A percentile compares a stretch with the other conserved stretches of the same genome.
Conservation (phyloP, 352 stramenopile genomes). For the Pythium pectinolyticum region DNA sequence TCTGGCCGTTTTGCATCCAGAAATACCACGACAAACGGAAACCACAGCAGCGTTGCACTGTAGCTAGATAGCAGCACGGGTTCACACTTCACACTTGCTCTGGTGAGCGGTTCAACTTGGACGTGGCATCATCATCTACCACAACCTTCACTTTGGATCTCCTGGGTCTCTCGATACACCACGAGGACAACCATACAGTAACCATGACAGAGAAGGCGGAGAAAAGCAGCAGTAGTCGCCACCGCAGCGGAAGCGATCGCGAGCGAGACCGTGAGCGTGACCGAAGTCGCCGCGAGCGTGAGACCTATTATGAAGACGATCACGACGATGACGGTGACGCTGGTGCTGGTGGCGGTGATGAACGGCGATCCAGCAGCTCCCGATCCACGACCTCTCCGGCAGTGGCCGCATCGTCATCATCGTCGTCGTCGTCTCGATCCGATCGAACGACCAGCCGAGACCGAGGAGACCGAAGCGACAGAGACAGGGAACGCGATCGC, state of each 20-base stretch:
- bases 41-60: no score
- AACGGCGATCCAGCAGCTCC: constrained; percentile 1
- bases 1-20: constrained; percentile 14
- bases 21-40: constrained; percentile 9
- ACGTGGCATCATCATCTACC: no score
- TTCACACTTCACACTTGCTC: no score
- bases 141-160: neutral
- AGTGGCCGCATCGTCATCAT: constrained; percentile 7
- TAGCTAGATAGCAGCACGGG: no score
- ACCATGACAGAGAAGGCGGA: constrained; percentile 26
- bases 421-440: constrained; percentile 19
- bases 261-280: constrained; percentile 21
- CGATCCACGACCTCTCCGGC: constrained; percentile 5
- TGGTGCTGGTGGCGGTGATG: neutral
- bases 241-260: constrained; percentile 16
- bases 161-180: neutral
- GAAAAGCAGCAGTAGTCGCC: constrained; percentile 18
- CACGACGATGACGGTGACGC: constrained; percentile 5
- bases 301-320: constrained; percentile 23
- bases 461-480: constrained; percentile 27
- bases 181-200: neutral
- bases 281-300: constrained; percentile 19
- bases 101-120: no score
- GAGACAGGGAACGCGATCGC: constrained; percentile 34
- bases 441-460: constrained; percentile 30